phyloP scores from a whole-genome alignment of 2,329 filamentous ascomycete genomes.

The Stachybotrys elegans region DNA sequence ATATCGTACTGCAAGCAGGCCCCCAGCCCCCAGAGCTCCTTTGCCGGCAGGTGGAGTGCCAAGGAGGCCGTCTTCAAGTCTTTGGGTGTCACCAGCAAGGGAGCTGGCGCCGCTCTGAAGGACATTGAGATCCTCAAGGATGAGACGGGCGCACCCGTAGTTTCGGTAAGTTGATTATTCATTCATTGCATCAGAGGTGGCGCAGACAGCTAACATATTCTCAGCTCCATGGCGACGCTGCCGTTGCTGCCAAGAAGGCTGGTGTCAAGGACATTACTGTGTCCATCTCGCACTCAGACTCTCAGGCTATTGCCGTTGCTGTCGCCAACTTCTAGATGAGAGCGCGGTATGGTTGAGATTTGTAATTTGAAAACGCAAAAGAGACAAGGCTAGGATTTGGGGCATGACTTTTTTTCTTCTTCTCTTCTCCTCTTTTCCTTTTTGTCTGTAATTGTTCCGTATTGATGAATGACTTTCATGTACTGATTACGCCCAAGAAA shows the following conservation, averaged over 20 bases:
- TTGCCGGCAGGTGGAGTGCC: conserved; percentile 92
- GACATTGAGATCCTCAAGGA: conserved; percentile 90
- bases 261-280: conserved; percentile 86
- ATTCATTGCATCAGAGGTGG: not conserved
- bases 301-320: conserved; percentile 90
- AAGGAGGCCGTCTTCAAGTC: conserved; percentile 99
- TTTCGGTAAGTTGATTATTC: conserved; percentile 61
- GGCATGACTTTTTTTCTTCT: too few relatives aligned
- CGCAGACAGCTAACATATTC: conserved; percentile 30
- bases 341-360: too few relatives aligned
- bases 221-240: conserved; percentile 82
- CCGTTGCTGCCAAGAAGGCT: conserved; percentile 75
- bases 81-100: conserved; percentile 78
- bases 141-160: conserved; percentile 75
- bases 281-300: conserved; percentile 93
- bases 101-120: conserved; percentile 82
- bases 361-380: too few relatives aligned
- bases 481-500: too few relatives aligned
- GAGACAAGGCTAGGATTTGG: too few relatives aligned
- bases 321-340: conserved; percentile 74
- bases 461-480: too few relatives aligned
- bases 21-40: conserved; percentile 78
- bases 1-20: conserved; percentile 81
- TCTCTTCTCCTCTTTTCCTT: too few relatives aligned
- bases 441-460: too few relatives aligned